Evolutionary conservation across 1,139 yeast genomes (phyloP).

Genomic region (Magnusiomyces clavatus): DNA sequence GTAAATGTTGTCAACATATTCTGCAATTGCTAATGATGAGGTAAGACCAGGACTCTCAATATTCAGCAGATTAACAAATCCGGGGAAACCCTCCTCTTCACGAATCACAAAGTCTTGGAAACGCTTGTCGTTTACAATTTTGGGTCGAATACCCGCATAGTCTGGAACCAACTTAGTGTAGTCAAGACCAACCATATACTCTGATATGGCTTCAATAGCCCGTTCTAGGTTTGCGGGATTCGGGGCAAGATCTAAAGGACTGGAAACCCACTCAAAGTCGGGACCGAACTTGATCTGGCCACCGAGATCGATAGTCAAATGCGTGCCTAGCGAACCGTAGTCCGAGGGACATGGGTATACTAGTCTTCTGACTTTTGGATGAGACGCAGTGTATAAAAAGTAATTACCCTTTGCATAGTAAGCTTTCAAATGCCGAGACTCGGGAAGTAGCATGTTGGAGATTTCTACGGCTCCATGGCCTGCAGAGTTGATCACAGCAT

Average conservation of each 20-base stretch:
- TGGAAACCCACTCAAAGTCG: conserved; percentile 72
- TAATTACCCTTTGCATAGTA: conserved; percentile 82
- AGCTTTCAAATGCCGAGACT: conserved; percentile 48
- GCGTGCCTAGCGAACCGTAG: conserved; percentile 76
- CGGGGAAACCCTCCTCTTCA: conserved; percentile 61
- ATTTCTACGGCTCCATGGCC: conserved; percentile 68
- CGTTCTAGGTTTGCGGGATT: conserved; percentile 40
- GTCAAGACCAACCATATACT: conserved; percentile 56
- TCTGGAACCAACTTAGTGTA: conserved; percentile 50
- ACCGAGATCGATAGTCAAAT: conserved; percentile 73
- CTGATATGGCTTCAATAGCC: conserved; percentile 52
- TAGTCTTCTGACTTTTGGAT: conserved; percentile 36
- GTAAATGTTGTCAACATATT: conserved; percentile 42
- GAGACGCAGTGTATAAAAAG: conserved; percentile 46
- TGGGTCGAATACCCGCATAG: conserved; percentile 81
- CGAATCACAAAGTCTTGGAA: conserved; percentile 71
- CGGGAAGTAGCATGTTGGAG: conserved; percentile 62
- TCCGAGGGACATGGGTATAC: conserved; percentile 79
- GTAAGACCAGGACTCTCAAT: conserved; percentile 91
- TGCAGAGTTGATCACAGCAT: conserved; percentile 63
- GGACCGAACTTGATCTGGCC: conserved; percentile 84
- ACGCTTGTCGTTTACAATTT: conserved; percentile 41
- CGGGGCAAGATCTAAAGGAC: conserved; percentile 32
- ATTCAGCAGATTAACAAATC: conserved; percentile 72
- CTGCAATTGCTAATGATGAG: conserved; percentile 72